These are phyloP conservation scores for Draba incana DNA, from an alignment of 345 rosid genomes.

Conservation along the genomic window DNA sequence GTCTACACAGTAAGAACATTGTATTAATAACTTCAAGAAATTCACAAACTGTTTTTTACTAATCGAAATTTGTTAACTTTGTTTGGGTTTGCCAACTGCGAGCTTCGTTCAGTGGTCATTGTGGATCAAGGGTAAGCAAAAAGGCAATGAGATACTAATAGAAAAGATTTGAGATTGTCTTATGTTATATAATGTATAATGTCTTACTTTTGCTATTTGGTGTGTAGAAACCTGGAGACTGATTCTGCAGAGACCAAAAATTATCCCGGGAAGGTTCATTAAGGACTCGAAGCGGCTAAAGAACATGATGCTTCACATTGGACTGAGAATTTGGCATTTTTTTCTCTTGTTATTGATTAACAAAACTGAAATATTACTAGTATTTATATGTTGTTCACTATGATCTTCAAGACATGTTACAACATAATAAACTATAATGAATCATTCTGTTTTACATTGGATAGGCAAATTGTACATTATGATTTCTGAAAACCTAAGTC, in stretches of 20 bases:
- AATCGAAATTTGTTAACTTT: conserved; percentile 20
- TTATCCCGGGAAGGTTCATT: conserved; percentile 32
- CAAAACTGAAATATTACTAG: too few species aligned
- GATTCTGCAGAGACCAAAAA: conserved; percentile 30
- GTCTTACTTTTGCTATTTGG: background rate
- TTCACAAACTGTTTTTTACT: conserved; percentile 15
- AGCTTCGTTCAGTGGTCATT: conserved; percentile 72
- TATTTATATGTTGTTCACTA: too few species aligned
- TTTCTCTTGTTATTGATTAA: too few species aligned
- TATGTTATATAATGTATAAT: too few species aligned
- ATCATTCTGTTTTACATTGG: background rate
- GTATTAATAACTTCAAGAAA: conserved; percentile 9
- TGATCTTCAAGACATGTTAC: too few species aligned
- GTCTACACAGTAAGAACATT: conserved; percentile 59
- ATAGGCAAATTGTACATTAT: conserved; percentile 32
- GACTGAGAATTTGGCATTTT: background rate
- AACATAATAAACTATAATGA: too few species aligned
- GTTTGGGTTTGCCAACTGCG: conserved; percentile 74
- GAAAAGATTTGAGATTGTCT: background rate
- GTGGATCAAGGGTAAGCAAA: conserved; percentile 63
- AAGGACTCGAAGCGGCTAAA: too few species aligned
- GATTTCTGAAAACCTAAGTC: conserved; percentile 27
- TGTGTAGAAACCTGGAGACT: conserved; percentile 35
- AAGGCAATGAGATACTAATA: background rate
- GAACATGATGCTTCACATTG: conserved; percentile 24